These are phyloP conservation scores for Leptographium flavum DNA, from an alignment of 2,329 filamentous ascomycete species.

Conservation along the genomic window DNA sequence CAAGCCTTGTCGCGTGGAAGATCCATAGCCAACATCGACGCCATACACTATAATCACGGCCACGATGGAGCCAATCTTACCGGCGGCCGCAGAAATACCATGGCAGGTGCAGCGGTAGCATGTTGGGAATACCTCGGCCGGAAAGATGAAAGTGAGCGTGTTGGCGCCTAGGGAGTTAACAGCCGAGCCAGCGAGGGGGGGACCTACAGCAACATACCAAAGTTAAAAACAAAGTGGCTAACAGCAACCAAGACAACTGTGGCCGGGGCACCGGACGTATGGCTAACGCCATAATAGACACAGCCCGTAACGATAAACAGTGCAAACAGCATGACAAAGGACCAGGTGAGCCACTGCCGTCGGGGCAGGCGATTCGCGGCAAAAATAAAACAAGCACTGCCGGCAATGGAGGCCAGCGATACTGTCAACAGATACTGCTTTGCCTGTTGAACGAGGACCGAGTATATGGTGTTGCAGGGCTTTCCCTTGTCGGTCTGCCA, in stretches of 20 bases:
- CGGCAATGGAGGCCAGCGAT: constrained; percentile 34
- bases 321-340: constrained; percentile 30
- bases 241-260: constrained; percentile 37
- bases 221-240: constrained; percentile 40
- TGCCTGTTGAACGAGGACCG: constrained; percentile 34
- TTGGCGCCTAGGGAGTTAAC: constrained; percentile 31
- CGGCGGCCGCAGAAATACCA: constrained; percentile 45
- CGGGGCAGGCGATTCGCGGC: constrained; percentile 32
- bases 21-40: constrained; percentile 30
- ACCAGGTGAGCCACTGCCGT: constrained; percentile 33
- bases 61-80: constrained; percentile 42
- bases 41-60: constrained; percentile 35
- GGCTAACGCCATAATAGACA: constrained; percentile 33
- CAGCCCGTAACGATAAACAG: constrained; percentile 35
- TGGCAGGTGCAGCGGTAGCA: constrained; percentile 48
- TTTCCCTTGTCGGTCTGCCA: constrained; percentile 35
- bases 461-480: constrained; percentile 37
- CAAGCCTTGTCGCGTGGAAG: constrained; percentile 29
- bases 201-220: constrained; percentile 22
- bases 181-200: too few relatives aligned
- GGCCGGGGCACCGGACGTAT: constrained; percentile 24
- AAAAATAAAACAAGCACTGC: constrained; percentile 32
- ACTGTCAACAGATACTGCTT: constrained; percentile 39
- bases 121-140: constrained; percentile 51
- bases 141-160: constrained; percentile 48